Percentiles rank a stretch among this genome's conserved stretches.
Conservation (phyloP, 768 basidiomycete species). For the Mrakia blollopis region DNA sequence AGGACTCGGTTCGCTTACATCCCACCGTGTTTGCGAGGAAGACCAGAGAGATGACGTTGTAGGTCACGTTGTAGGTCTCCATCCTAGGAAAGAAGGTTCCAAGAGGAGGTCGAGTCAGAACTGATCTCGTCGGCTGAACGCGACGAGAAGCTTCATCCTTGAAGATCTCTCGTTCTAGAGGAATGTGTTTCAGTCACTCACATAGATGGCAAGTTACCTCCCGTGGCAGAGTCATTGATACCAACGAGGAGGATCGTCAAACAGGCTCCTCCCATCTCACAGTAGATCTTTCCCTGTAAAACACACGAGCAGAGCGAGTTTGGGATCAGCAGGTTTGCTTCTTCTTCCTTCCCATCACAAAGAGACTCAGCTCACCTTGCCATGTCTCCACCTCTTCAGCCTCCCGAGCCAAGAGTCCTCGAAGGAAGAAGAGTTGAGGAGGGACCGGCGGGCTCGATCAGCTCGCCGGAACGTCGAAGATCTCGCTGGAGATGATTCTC, state of each 20-base stretch:
- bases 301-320: background rate
- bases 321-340: background rate
- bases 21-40: slow-evolving; percentile 33
- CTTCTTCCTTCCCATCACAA: background rate
- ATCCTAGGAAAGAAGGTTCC: background rate
- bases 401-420: background rate
- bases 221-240: slow-evolving; percentile 34
- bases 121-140: background rate
- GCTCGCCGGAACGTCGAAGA: background rate
- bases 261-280: slow-evolving; percentile 5
- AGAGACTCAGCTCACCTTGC: background rate
- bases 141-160: background rate
- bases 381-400: slow-evolving; percentile 15
- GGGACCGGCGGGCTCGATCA: background rate
- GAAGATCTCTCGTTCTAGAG: background rate
- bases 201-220: slow-evolving; percentile 27
- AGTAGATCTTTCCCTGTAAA: background rate
- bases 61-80: slow-evolving; percentile 30
- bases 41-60: slow-evolving; percentile 35
- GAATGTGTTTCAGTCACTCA: background rate
- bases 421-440: background rate
- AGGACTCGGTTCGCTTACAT: slow-evolving; percentile 4
- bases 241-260: slow-evolving; percentile 26
- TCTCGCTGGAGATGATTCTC: slow-evolving; percentile 1
- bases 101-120: background rate